Conservation (phyloP, 2,329 filamentous ascomycete genomes). For the Fusarium solani-melongenae region DNA sequence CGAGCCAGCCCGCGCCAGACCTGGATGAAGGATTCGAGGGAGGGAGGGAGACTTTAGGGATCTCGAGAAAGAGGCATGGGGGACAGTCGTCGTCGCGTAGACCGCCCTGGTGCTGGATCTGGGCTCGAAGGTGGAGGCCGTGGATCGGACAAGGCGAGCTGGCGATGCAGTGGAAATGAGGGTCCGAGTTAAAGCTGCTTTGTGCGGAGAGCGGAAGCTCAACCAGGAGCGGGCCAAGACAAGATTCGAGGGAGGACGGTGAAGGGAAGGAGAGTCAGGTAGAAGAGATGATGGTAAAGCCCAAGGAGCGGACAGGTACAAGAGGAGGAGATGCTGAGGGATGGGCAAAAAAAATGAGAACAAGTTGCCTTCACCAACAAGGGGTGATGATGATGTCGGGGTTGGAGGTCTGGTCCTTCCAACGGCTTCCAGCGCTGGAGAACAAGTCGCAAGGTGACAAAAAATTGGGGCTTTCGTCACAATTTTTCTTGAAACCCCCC, state of each 20-base stretch:
- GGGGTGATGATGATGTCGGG: conserved; percentile 40
- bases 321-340: background rate
- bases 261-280: conserved; percentile 18
- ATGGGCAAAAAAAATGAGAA: conserved; percentile 3
- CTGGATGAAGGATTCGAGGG: conserved; percentile 34
- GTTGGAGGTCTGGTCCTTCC: conserved; percentile 36
- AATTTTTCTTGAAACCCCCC: conserved; percentile 46
- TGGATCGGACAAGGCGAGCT: conserved; percentile 23
- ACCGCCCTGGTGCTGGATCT: conserved; percentile 28
- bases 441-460: conserved; percentile 37
- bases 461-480: conserved; percentile 46
- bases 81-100: conserved; percentile 32
- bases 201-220: conserved; percentile 37
- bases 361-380: conserved; percentile 30
- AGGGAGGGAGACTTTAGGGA: conserved; percentile 43
- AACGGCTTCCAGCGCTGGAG: conserved; percentile 40
- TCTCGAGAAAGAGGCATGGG: conserved; percentile 48
- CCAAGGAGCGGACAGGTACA: background rate
- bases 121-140: conserved; percentile 23
- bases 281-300: conserved; percentile 18
- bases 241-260: conserved; percentile 7
- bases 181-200: conserved; percentile 30
- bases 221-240: conserved; percentile 21
- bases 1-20: conserved; percentile 40
- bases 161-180: conserved; percentile 35